Base-by-base conservation (phyloP, 257 asterid genomes). In the Ehretia macrophylla region DNA sequence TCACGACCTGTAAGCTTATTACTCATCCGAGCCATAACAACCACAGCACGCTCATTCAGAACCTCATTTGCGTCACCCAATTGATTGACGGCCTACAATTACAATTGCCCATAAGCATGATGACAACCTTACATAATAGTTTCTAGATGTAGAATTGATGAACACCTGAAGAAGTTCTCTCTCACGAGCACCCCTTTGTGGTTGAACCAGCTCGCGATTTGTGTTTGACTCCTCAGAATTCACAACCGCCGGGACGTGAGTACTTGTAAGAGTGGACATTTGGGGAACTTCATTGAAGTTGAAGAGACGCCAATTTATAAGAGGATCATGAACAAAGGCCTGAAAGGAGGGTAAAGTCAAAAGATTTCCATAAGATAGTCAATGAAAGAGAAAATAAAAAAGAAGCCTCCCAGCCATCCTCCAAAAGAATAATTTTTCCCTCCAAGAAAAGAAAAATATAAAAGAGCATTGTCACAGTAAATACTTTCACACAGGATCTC, bases 311-410 rank as follows among this genome's bases (percentile, higher is more conserved):
- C 99, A 93, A 59, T 93, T 93, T 74, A 93, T 93, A 21, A 93
- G 83, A 63, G 99, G 99, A 66, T 93, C 99, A 17, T 93, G 99
- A 79, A 93, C 99, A 79, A 93, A 93, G 19, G 99, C 99, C 99
- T 93, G 91, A 49, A 75, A 59, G 52, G 39, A 51, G 53, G 23
- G 5, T 17, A 21, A 32, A 1, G 44, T 16, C 3, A 46, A 46
- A 11, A 23, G 32, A 20, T 11, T 17, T 20, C 63, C 52, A 51
- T 46, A 19, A 45, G 39, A 57, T 17, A 35, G 32, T 11, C 37
- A 32, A 42, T 14, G 49, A 5, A 18, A 40, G 12, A n/a, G 13
- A 11, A 44, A 50, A 56, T 23, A 14, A 17, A 14, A 37, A 56
- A 39, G 54, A 49, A 49, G 22, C 20, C 22, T 17, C 4, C 9